Evolutionary conservation across 441 rosid species (phyloP).

Genomic region (Brassica hybrid): DNA sequence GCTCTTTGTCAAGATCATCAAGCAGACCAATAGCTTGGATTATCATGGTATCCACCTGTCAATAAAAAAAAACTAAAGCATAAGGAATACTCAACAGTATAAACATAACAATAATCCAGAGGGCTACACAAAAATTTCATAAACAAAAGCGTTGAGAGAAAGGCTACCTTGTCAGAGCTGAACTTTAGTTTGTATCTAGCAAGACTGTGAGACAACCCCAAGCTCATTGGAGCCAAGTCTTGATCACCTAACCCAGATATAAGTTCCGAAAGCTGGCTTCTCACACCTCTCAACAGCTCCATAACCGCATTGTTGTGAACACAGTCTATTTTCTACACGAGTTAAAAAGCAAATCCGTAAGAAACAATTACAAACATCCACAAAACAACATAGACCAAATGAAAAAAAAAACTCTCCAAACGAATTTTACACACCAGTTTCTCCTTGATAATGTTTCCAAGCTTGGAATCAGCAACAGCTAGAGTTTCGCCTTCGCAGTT

Average conservation of each 20-base stretch:
- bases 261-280: slow-evolving; percentile 84
- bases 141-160: background rate
- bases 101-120: background rate
- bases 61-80: background rate
- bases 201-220: slow-evolving; percentile 85
- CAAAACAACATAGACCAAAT: background rate
- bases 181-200: slow-evolving; percentile 85
- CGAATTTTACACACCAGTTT: slow-evolving; percentile 59
- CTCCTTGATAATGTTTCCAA: slow-evolving; percentile 86
- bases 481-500: slow-evolving; percentile 74
- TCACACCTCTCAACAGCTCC: slow-evolving; percentile 89
- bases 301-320: slow-evolving; percentile 79
- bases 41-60: slow-evolving; percentile 16
- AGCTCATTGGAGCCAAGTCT: slow-evolving; percentile 91
- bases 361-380: background rate
- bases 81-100: background rate
- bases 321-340: slow-evolving; percentile 78
- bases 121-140: background rate
- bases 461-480: slow-evolving; percentile 85
- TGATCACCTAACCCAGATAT: slow-evolving; percentile 75
- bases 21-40: slow-evolving; percentile 18
- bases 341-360: slow-evolving; percentile 9
- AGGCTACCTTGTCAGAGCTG: slow-evolving; percentile 77
- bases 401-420: background rate
- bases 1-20: slow-evolving; percentile 18